Conservation (phyloP, 1,139 yeast species). For the Schwanniomyces etchellsii region DNA sequence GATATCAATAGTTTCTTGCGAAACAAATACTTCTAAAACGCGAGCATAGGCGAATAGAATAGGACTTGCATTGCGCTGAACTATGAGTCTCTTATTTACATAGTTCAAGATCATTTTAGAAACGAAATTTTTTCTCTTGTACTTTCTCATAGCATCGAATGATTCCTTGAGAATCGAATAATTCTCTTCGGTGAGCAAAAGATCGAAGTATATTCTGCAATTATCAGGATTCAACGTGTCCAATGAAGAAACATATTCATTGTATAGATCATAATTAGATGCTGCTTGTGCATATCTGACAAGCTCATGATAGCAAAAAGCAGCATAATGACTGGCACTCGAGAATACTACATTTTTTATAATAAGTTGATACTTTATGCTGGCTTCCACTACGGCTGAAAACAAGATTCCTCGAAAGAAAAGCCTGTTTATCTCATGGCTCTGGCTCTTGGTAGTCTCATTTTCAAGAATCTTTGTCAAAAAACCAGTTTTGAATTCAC, state of each 20-base stretch:
- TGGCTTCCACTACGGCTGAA: conserved; percentile 20
- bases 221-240: conserved; percentile 16
- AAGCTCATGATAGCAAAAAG: conserved; percentile 16
- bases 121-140: conserved; percentile 19
- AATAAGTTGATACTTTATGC: conserved; percentile 7
- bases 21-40: conserved; percentile 5
- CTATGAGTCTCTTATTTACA: conserved; percentile 3
- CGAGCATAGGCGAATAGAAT: conserved; percentile 6
- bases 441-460: conserved; percentile 9
- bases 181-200: conserved; percentile 14
- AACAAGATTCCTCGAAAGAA: conserved; percentile 30
- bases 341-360: conserved; percentile 10
- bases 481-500: conserved; percentile 7
- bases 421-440: conserved; percentile 31
- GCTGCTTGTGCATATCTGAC: conserved; percentile 5
- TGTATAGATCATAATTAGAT: conserved; percentile 8
- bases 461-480: conserved; percentile 9
- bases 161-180: conserved; percentile 16
- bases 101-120: conserved; percentile 8
- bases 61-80: conserved; percentile 1
- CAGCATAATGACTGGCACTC: conserved; percentile 17
- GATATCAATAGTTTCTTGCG: conserved; percentile 9
- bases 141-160: conserved; percentile 18
- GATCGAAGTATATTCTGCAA: conserved; percentile 16
- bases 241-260: conserved; percentile 19